A percentile compares a stretch with the other conserved stretches of the same genome.
Conservation (phyloP, 169 alveolate species). For the Cystoisospora suis region DNA sequence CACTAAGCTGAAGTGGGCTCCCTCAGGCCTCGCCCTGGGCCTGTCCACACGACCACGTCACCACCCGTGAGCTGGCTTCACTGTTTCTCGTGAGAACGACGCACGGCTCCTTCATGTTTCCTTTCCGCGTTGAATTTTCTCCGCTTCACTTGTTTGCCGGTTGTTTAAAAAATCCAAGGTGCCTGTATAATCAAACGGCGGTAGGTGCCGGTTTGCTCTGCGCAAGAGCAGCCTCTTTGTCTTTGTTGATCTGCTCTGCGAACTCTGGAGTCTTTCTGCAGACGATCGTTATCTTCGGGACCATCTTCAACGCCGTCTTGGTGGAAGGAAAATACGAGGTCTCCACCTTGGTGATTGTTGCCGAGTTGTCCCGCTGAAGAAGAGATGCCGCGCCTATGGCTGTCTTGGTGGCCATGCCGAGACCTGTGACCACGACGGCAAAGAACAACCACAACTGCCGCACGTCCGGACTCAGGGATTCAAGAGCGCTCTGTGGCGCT, state of each 20-base stretch:
- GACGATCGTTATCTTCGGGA: conserved; percentile 49
- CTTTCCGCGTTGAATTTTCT: too few relatives aligned
- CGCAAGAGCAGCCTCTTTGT: conserved; percentile 4
- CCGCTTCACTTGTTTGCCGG: too few relatives aligned
- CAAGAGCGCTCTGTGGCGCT: background rate
- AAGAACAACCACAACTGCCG: background rate
- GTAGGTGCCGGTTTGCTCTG: background rate
- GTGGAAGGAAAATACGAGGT: conserved; percentile 55
- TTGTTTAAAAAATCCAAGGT: too few relatives aligned
- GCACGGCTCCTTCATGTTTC: too few relatives aligned
- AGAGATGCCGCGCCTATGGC: conserved; percentile 57
- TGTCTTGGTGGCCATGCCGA: conserved; percentile 59
- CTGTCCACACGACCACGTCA: too few relatives aligned
- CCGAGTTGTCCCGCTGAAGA: conserved; percentile 35
- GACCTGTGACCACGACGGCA: conserved; percentile 10
- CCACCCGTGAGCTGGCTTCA: too few relatives aligned
- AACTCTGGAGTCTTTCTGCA: conserved; percentile 55
- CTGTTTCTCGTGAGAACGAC: too few relatives aligned
- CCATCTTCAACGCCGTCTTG: conserved; percentile 10
- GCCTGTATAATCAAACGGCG: too few relatives aligned
- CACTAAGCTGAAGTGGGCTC: too few relatives aligned
- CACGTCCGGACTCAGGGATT: background rate
- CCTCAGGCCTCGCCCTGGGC: too few relatives aligned
- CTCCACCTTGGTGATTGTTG: conserved; percentile 44
- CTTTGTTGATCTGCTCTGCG: conserved; percentile 32